Conservation (phyloP, 371 early-diverging fungal species). For the Mucor racemosus region DNA sequence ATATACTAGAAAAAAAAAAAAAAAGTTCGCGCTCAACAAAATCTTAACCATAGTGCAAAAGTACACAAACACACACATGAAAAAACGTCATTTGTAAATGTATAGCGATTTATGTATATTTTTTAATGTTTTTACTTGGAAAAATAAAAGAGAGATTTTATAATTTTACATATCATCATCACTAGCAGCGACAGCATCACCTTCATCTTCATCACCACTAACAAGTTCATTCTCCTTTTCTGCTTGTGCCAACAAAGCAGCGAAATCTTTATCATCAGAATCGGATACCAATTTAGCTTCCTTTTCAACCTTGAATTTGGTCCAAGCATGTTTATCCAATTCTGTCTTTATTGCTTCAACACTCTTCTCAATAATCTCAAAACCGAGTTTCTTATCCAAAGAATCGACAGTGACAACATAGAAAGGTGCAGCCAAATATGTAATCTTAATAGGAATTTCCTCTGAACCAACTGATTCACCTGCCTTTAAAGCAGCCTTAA, state of each 20-base stretch:
- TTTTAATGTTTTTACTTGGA: background rate
- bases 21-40: background rate
- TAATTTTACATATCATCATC: constrained; percentile 58
- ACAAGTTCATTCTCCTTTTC: constrained; percentile 96
- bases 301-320: constrained; percentile 74
- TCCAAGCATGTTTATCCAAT: constrained; percentile 68
- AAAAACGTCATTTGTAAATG: background rate
- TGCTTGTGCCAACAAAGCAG: constrained; percentile 88
- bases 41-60: background rate
- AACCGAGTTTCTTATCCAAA: constrained; percentile 85
- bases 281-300: constrained; percentile 93
- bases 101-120: background rate
- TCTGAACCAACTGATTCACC: constrained; percentile 89
- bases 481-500: constrained; percentile 91
- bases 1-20: background rate
- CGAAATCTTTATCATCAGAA: constrained; percentile 94
- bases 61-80: background rate
- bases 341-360: constrained; percentile 82
- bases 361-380: constrained; percentile 89
- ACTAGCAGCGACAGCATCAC: constrained; percentile 70
- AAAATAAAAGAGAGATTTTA: constrained; percentile 5
- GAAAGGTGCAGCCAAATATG: constrained; percentile 86
- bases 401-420: constrained; percentile 94
- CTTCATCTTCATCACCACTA: constrained; percentile 89
- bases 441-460: constrained; percentile 84